phyloP scores from a whole-genome alignment of 2,329 filamentous ascomycete genomes.

The Penicillium sp. region DNA sequence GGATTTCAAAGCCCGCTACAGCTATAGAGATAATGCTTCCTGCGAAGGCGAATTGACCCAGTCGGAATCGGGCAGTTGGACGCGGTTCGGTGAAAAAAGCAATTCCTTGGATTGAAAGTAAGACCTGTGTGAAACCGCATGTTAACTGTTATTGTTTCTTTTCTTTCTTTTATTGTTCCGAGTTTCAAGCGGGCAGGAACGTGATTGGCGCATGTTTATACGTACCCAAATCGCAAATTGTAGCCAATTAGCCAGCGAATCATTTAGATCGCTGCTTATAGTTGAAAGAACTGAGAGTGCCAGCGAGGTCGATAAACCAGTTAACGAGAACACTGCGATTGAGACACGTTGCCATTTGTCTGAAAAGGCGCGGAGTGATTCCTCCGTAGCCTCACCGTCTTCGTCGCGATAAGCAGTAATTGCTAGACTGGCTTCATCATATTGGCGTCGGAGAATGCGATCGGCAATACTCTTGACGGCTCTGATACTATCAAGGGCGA shows the following conservation, averaged over 20 bases:
- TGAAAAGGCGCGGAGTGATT: constrained; percentile 63
- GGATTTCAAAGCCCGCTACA: constrained; percentile 25
- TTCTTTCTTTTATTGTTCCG: neutral
- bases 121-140: constrained; percentile 17
- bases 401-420: constrained; percentile 62
- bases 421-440: constrained; percentile 22
- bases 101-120: constrained; percentile 34
- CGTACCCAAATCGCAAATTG: constrained; percentile 64
- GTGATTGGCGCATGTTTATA: constrained; percentile 6
- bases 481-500: constrained; percentile 25
- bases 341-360: constrained; percentile 57
- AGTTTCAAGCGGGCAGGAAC: neutral
- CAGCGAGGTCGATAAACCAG: constrained; percentile 58
- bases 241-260: constrained; percentile 60
- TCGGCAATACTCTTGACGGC: constrained; percentile 22
- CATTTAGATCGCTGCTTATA: constrained; percentile 33
- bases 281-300: constrained; percentile 57
- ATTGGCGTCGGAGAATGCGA: constrained; percentile 15
- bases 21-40: constrained; percentile 28
- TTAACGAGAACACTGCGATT: constrained; percentile 55
- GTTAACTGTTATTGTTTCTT: neutral
- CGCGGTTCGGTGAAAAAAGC: constrained; percentile 37
- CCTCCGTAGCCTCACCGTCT: constrained; percentile 67
- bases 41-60: constrained; percentile 33
- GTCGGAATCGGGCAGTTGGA: constrained; percentile 30